Base-by-base conservation (phyloP, 108 stramenopile genomes). In the Pelagomonas calceolata region DNA sequence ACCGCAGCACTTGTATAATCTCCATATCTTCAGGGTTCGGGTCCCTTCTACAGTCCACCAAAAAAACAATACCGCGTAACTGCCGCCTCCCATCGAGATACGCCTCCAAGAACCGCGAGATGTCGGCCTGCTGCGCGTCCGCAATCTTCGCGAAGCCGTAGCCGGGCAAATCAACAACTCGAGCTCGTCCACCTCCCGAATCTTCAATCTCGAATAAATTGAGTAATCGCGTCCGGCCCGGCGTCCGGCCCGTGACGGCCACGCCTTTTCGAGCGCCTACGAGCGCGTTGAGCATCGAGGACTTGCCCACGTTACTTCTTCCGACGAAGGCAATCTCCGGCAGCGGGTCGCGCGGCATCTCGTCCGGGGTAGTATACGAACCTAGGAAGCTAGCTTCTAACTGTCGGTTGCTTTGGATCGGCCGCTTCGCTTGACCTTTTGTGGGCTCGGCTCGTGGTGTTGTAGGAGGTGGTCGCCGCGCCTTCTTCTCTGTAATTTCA, bases 291-390 rank as follows among this genome's bases (percentile, higher is more conserved):
- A 83, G 75, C 66, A 83, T 68, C 36, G 78, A 77, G 60, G 80
- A 81, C 78, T 83, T 83, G 34, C 82, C 82, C 15, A 83, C 82
- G 66, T 83, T 83, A 4, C 78, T 79, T 18, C 82, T 67, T 34
- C 82, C 82, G 39, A 83, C 30, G 66, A 83, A 81, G 32, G 82
- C 82, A 14, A 83, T 72, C 75, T 83, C 82, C 0, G 82, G 79
- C 30, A 80, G 45, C 45, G 32, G 33, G 16, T 30, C 30, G n/a
- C 26, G 21, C 37, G 74, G 74, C 39, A 75, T 44, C 18, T 66
- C 68, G 1, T 7, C 44, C 44, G 37, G 43, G 18, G 39, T 12
- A 12, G 5, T 12, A 12, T 43, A 43, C 9, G 9, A 5, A 5
- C 39, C 39, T 5, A 43, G 39, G 39, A 43, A 43, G 39, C 9